Evolutionary conservation across 768 basidiomycete species (phyloP), one percentile per base, ranked within the genome.

Genomic region (Lyophyllum decastes): DNA sequence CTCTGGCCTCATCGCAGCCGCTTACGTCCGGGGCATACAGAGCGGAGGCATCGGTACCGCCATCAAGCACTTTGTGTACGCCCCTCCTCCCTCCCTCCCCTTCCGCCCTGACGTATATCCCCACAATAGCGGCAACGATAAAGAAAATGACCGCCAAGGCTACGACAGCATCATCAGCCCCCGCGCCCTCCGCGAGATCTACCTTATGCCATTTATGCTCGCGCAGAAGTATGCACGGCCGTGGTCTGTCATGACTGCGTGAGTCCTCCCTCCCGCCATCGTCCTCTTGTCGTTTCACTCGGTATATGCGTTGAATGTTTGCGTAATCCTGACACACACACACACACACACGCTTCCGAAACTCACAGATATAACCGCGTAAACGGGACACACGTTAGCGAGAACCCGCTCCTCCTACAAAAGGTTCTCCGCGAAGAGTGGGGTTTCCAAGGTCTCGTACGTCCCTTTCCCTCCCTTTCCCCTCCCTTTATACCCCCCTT

Each of bases 21-120:
- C 87, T 16, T 93, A 91, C 62, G 79, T 91, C n/a, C 85, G 83
- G 50, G 90, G 90, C 7, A 79, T 92, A 2, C 92, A 94, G 70
- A 82, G 70, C 19, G 82, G 83, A n/a, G 90, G 91, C 1, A 84
- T 94, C 45, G 89, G 87, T 19, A 80, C 84, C 5, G 80, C 88
- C 2, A 88, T 93, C 76, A 94, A 94, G 68, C 92, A 94, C 67
- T 93, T 90, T 60, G 85, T 87, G 87, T 87, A 70, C n/a, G 77
- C 64, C 19, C 26, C 11, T 16, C 14, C 8, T 6, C 7, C 59
- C 49, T 21, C 10, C 16, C 7, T 21, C 26, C 24, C 26, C 4
- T 16, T 25, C 25, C 17, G 45, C 16, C 40, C 12, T 21, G 25
- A 26, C 2, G 38, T 57, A 61, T n/a, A 40, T 55, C 19, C 40